Evolutionary conservation across 169 alveolate species (phyloP).

Genomic region (Eimeria maxima): DNA sequence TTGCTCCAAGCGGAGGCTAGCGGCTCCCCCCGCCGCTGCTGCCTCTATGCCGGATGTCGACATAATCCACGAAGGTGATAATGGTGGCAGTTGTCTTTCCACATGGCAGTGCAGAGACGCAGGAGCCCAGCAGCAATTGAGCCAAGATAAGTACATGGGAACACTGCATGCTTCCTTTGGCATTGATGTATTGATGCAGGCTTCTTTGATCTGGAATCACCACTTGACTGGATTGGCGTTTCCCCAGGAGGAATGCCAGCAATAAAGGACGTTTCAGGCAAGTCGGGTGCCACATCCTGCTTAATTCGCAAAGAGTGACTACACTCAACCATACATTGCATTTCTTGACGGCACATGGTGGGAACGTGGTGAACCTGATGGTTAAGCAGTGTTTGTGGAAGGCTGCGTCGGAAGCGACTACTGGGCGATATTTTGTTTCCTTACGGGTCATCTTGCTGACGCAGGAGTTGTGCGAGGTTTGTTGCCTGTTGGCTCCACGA

Average conservation of each 20-base stretch:
- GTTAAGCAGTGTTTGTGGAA: not conserved
- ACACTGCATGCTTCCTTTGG: not conserved
- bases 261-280: constrained; percentile 72
- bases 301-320: not conserved
- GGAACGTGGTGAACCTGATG: not conserved
- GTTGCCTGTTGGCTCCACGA: constrained; percentile 60
- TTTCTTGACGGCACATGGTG: not conserved
- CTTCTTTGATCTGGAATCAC: constrained; percentile 60
- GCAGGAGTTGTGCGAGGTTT: constrained; percentile 69
- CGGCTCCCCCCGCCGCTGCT: constrained; percentile 74
- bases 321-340: not conserved
- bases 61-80: constrained; percentile 52
- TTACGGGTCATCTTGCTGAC: not conserved
- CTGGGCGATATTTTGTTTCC: not conserved
- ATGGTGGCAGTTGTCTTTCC: not conserved
- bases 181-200: not conserved
- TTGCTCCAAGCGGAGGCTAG: constrained; percentile 37
- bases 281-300: not conserved
- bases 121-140: not conserved
- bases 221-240: constrained; percentile 77
- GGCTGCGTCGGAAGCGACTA: not conserved
- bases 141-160: not conserved
- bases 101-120: not conserved
- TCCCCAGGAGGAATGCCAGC: constrained; percentile 82
- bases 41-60: constrained; percentile 46